A percentile compares a stretch with the other conserved stretches of the same genome.
Conservation (phyloP, 306 rosid genomes). For the Psophocarpus tetragonolobus region DNA sequence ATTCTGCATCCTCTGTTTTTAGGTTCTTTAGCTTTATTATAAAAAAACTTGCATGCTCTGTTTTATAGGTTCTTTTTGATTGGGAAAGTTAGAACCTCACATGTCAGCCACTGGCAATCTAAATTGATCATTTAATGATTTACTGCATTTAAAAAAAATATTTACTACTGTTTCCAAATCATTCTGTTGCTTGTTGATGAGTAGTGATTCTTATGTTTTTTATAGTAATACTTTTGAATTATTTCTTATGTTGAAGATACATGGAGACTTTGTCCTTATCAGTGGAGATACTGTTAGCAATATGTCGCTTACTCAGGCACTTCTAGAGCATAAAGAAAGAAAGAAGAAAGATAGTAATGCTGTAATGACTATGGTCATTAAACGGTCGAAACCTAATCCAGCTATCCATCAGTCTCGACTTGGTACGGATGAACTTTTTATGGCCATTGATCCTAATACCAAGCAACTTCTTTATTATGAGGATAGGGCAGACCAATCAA, state of each 20-base stretch:
- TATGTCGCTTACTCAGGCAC: slow-evolving; percentile 91
- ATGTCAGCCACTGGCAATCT: not conserved
- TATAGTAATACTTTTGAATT: slow-evolving; percentile 34
- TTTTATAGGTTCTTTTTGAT: not conserved
- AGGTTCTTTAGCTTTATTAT: not conserved
- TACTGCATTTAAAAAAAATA: not conserved
- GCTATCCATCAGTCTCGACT: slow-evolving; percentile 87
- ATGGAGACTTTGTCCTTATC: slow-evolving; percentile 92
- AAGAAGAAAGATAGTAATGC: slow-evolving; percentile 90
- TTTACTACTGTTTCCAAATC: not conserved
- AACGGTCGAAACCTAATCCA: slow-evolving; percentile 83
- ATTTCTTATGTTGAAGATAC: slow-evolving; percentile 67
- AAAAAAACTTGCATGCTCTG: not conserved
- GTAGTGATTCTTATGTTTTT: not conserved
- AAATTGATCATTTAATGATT: not conserved
- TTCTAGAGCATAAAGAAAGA: slow-evolving; percentile 89
- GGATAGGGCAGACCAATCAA: slow-evolving; percentile 74
- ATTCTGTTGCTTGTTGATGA: not conserved
- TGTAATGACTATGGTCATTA: slow-evolving; percentile 93
- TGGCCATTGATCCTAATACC: slow-evolving; percentile 87
- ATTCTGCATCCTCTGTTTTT: slow-evolving; percentile 4
- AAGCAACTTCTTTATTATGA: slow-evolving; percentile 90
- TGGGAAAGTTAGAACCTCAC: not conserved
- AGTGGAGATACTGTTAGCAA: slow-evolving; percentile 98
- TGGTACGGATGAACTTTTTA: slow-evolving; percentile 91